Base-by-base conservation (phyloP, 177 flowering plant genomes). In the Tripterygium wilfordii region DNA sequence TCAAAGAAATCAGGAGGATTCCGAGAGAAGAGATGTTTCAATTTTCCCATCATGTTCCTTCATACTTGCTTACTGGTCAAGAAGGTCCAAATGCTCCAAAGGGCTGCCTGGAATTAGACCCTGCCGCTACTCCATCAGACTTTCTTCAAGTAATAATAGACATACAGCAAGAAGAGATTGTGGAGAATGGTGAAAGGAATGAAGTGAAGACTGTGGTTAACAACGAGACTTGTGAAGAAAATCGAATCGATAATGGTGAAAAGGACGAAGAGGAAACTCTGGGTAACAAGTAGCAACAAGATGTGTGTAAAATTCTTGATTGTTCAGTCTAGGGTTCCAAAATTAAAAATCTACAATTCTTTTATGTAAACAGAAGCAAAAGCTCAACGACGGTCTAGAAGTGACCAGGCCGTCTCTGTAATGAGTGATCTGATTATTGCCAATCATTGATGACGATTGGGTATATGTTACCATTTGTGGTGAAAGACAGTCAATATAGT, bases 61-160 rank as follows among this genome's bases (percentile, higher is more conserved):
- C 88, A 20, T 52, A 62, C 63, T 44, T 76, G 74, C 83, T 85
- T 47, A 77, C 82, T 4, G 94, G 86, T 42, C 75, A 62, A 48
- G 94, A 85, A 64, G 80, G 74, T 50, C 60, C 63, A 20, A 67
- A 64, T 60, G 82, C 82, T 63, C 88, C 79, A 1, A 79, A 70
- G 57, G 94, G 94, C 64, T 85, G 94, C 68, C 54, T 72, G 53
- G 88, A 82, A 63, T 68, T 85, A 54, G 94, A 85, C 55, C 88
- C 94, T 31, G 86, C 94, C 5, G 88, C 94, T 42, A 78, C 80
- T 25, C 88, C 94, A 2, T 45, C 54, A 31, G 86, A 85, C 41
- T 79, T 85, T 60, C 79, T 85, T 54, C 79, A 74, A 53, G 67
- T 79, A 27, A 69, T 77, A 42, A 36, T 53, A 21, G 74, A 70